Percentiles rank a stretch among this genome's conserved stretches.
Conservation (phyloP, 1,139 yeast species). For the Wickerhamomyces sp. region DNA sequence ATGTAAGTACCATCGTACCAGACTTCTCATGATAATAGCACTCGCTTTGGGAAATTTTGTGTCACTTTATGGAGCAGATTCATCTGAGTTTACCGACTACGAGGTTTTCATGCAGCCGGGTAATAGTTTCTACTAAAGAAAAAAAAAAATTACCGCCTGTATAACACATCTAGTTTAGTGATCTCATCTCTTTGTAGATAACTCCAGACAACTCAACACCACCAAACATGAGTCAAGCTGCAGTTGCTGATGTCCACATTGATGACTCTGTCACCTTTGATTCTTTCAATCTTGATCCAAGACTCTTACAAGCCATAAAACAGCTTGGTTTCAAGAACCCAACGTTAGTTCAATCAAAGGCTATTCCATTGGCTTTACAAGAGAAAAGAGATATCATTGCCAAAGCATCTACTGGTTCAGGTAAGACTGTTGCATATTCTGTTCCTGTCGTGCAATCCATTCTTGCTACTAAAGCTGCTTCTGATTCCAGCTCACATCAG, state of each 20-base stretch:
- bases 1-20: too few species aligned
- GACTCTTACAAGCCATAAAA: conserved; percentile 80
- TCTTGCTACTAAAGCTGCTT: conserved; percentile 33
- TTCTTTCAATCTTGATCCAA: conserved; percentile 67
- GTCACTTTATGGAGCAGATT: too few species aligned
- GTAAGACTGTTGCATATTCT: conserved; percentile 81
- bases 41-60: too few species aligned
- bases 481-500: conserved; percentile 23
- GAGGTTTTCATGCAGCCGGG: too few species aligned
- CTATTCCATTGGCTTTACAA: conserved; percentile 87
- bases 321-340: conserved; percentile 80
- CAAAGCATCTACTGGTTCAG: conserved; percentile 86
- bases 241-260: conserved; percentile 60
- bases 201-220: too few species aligned
- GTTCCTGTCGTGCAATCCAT: conserved; percentile 74
- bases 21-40: too few species aligned
- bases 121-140: too few species aligned
- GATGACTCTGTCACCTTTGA: conserved; percentile 73
- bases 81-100: too few species aligned
- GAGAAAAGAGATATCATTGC: conserved; percentile 86
- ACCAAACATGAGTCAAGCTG: conserved; percentile 23
- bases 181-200: too few species aligned
- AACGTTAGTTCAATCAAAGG: conserved; percentile 82
- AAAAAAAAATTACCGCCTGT: too few species aligned
- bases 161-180: too few species aligned